A percentile compares a stretch with the other conserved stretches of the same genome.
phyloP scores from a whole-genome alignment of 2,329 filamentous ascomycete species.

The Chaetomiaceae sp. region DNA sequence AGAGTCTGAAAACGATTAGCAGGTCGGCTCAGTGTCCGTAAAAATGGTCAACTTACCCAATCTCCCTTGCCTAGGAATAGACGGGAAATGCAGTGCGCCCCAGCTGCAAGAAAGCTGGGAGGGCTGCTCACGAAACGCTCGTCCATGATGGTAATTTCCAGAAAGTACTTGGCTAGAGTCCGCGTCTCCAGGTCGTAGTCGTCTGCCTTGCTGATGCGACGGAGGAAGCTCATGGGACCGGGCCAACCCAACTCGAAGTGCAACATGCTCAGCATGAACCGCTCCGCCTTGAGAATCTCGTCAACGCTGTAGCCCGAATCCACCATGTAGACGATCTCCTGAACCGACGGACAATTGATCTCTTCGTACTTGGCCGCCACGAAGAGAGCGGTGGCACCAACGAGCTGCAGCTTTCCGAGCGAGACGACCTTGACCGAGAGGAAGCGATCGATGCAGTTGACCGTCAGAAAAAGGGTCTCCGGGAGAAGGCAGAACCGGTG shows the following conservation, averaged over 20 bases:
- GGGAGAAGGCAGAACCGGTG: conserved; percentile 84
- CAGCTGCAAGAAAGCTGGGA: conserved; percentile 85
- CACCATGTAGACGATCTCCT: conserved; percentile 98
- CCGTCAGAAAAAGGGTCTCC: conserved; percentile 89
- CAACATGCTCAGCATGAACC: conserved; percentile 97
- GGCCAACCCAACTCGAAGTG: conserved; percentile 95
- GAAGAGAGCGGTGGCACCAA: conserved; percentile 92
- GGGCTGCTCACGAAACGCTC: conserved; percentile 91
- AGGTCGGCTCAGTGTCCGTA: conserved; percentile 4
- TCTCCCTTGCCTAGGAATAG: conserved; percentile 85
- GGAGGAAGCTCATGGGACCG: conserved; percentile 97
- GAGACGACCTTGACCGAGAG: conserved; percentile 93
- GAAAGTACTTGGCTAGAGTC: conserved; percentile 94
- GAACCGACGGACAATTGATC: conserved; percentile 92
- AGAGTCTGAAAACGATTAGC: conserved; percentile 57
- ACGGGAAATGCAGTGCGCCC: conserved; percentile 86
- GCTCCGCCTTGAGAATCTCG: conserved; percentile 94
- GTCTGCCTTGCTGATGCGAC: conserved; percentile 96
- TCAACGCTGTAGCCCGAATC: conserved; percentile 84
- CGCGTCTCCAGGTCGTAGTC: conserved; percentile 95
- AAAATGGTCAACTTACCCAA: conserved; percentile 64
- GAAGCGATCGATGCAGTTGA: conserved; percentile 98
- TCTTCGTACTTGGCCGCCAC: conserved; percentile 98
- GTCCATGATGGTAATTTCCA: conserved; percentile 96
- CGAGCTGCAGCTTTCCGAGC: conserved; percentile 88